A percentile compares a stretch with the other conserved stretches of the same genome.
These are phyloP conservation scores for Nicotiana rustica DNA, from an alignment of 305 asterid genomes.

Conservation along the genomic window DNA sequence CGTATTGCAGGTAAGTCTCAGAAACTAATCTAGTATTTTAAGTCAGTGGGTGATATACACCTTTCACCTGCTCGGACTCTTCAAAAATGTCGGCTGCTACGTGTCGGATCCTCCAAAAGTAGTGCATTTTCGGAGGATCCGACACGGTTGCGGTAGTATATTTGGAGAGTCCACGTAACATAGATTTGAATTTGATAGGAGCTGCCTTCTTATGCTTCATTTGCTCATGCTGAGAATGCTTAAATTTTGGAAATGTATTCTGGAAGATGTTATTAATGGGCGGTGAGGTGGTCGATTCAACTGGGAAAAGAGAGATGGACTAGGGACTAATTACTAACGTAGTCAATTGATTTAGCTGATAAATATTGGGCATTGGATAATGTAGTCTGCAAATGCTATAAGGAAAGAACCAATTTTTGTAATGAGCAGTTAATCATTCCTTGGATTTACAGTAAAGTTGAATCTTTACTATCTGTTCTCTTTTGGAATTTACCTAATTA, in stretches of 20 bases:
- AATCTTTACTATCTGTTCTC: background rate
- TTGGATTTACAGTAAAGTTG: conserved; percentile 1
- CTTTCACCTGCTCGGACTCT: background rate
- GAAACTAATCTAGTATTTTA: background rate
- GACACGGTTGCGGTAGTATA: no score
- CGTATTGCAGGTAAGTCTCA: conserved; percentile 74
- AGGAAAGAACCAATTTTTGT: background rate
- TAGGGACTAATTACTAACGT: background rate
- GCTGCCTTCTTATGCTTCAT: background rate
- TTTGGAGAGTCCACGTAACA: no score
- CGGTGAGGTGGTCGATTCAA: background rate
- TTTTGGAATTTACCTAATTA: background rate
- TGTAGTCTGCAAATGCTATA: background rate
- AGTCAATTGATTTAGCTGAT: background rate
- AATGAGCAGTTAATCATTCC: background rate
- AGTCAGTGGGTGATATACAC: background rate
- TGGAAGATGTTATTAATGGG: background rate
- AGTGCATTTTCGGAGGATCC: no score
- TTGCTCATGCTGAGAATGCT: background rate
- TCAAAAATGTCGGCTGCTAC: no score
- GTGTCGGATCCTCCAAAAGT: no score
- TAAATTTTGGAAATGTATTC: background rate
- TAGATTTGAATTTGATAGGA: background rate
- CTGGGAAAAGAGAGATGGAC: conserved; percentile 4
- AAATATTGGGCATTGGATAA: background rate